These are phyloP conservation scores for Haematococcus lacustris DNA, from an alignment of 139 green algal species.

Conservation along the genomic window DNA sequence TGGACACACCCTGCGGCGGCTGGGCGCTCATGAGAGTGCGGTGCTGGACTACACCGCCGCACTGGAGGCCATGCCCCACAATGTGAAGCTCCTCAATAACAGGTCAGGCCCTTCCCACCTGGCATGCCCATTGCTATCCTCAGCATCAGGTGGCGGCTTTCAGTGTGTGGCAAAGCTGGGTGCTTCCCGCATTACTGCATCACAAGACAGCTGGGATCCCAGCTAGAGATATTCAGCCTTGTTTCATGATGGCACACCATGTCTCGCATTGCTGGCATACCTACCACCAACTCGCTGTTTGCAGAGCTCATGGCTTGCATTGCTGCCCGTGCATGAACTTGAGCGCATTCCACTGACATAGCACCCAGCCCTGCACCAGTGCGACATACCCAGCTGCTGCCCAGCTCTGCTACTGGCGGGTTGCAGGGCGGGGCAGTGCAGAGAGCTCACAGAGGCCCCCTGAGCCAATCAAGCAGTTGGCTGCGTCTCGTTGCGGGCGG, in stretches of 20 bases:
- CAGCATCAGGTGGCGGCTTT: neutral
- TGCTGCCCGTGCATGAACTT: too few relatives aligned
- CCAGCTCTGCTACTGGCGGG: too few relatives aligned
- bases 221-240: neutral
- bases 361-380: too few relatives aligned
- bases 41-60: slow-evolving; percentile 58
- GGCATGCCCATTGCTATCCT: too few relatives aligned
- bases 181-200: neutral
- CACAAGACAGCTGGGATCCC: neutral
- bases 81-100: slow-evolving; percentile 48
- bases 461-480: too few relatives aligned
- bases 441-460: too few relatives aligned
- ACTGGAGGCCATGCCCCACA: slow-evolving; percentile 25
- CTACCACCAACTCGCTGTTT: too few relatives aligned
- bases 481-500: too few relatives aligned
- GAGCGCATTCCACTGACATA: too few relatives aligned
- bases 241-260: neutral
- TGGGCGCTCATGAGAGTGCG: slow-evolving; percentile 55
- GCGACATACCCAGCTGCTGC: too few relatives aligned
- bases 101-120: slow-evolving; percentile 4
- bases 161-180: neutral
- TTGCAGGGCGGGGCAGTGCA: too few relatives aligned
- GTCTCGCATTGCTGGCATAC: neutral
- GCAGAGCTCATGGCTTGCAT: too few relatives aligned
- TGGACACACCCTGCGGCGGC: slow-evolving; percentile 51